Conservation (phyloP, 495 filamentous ascomycete species). For the Penicillium arizonense region DNA sequence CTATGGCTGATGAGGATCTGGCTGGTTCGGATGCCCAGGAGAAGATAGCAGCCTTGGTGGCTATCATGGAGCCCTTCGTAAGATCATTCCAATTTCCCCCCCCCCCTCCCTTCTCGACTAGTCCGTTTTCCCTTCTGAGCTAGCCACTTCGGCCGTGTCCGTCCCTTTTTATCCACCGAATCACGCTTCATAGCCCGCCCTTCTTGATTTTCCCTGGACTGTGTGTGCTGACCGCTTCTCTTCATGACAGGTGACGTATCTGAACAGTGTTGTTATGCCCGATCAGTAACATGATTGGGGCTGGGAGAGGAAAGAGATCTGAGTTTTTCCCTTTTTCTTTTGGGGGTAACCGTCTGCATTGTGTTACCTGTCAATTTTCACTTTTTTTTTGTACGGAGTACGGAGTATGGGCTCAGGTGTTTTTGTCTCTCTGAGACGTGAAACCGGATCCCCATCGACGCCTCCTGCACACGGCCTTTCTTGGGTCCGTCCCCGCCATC, state of each 20-base stretch:
- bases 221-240: slow-evolving; percentile 30
- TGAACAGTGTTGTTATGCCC: slow-evolving; percentile 66
- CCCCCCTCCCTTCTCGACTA: slow-evolving; percentile 22
- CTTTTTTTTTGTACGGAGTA: neutral
- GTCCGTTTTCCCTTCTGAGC: slow-evolving; percentile 25
- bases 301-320: neutral
- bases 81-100: slow-evolving; percentile 39
- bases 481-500: slow-evolving; percentile 5
- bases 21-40: slow-evolving; percentile 49
- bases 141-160: slow-evolving; percentile 23
- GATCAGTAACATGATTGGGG: slow-evolving; percentile 35
- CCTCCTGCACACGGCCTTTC: slow-evolving; percentile 9
- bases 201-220: neutral
- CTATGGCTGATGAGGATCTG: slow-evolving; percentile 58
- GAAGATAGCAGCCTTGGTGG: slow-evolving; percentile 52
- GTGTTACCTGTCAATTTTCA: neutral
- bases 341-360: neutral
- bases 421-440: slow-evolving; percentile 6
- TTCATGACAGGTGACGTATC: slow-evolving; percentile 52
- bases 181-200: slow-evolving; percentile 6
- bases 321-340: neutral
- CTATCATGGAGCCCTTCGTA: slow-evolving; percentile 64
- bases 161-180: slow-evolving; percentile 20
- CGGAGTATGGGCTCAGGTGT: neutral
- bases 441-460: slow-evolving; percentile 6